phyloP scores from a whole-genome alignment of 352 stramenopile species.

The Phytophthora pisi region DNA sequence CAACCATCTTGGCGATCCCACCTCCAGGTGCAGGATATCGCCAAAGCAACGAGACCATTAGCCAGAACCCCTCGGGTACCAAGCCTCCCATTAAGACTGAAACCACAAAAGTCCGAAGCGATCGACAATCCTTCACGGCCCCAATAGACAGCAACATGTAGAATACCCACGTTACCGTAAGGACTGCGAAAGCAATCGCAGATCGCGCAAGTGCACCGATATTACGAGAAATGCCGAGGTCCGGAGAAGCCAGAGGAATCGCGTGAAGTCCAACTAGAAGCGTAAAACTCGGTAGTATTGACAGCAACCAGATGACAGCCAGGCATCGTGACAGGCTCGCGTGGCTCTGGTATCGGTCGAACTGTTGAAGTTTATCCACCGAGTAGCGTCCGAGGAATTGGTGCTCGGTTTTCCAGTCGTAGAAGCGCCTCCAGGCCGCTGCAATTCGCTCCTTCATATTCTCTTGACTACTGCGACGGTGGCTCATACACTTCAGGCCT shows the following conservation, averaged over 20 bases:
- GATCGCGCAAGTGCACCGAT: conserved; percentile 12
- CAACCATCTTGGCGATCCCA: conserved; percentile 4
- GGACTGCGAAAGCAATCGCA: conserved; percentile 8
- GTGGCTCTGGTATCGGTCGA: conserved; percentile 31
- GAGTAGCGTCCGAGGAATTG: conserved; percentile 45
- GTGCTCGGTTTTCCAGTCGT: conserved; percentile 40
- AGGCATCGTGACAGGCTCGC: conserved; percentile 17
- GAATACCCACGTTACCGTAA: conserved; percentile 19
- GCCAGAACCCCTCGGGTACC: conserved; percentile 20
- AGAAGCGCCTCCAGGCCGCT: conserved; percentile 18
- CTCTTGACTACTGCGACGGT: neutral
- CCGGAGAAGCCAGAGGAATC: conserved; percentile 26
- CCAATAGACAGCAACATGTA: conserved; percentile 21
- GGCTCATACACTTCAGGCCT: neutral
- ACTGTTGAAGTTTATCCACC: conserved; percentile 42
- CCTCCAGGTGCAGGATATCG: conserved; percentile 25
- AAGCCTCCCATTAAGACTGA: conserved; percentile 13
- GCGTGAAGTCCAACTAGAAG: conserved; percentile 15
- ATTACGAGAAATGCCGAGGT: conserved; percentile 15
- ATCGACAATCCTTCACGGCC: neutral
- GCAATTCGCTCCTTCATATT: conserved; percentile 3
- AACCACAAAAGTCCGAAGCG: conserved; percentile 1
- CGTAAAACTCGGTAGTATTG: conserved; percentile 11
- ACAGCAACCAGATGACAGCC: conserved; percentile 29
- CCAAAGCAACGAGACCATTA: conserved; percentile 14